Evolutionary conservation across 768 basidiomycete species (phyloP).

Genomic region (Boletus patriciae): DNA sequence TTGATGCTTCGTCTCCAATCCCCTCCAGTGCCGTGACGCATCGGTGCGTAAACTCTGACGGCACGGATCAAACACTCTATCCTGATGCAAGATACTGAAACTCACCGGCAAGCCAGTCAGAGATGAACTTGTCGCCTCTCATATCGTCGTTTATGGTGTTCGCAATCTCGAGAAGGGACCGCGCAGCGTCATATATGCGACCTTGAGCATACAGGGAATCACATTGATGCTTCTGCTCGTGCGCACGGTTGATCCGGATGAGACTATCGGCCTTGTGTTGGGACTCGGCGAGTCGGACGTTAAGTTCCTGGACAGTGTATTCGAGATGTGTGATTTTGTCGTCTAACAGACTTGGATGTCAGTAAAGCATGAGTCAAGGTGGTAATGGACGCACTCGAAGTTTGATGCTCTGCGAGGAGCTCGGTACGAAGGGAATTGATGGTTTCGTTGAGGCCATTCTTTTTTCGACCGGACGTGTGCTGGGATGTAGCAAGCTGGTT

Average conservation of each 20-base stretch:
- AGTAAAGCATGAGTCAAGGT: too few relatives aligned
- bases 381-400: too few relatives aligned
- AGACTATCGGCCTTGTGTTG: neutral
- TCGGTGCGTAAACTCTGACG: slow-evolving; percentile 3
- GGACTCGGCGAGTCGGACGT: neutral
- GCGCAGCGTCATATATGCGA: neutral
- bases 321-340: too few relatives aligned
- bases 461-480: too few relatives aligned
- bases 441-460: too few relatives aligned
- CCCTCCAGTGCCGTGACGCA: neutral
- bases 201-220: neutral
- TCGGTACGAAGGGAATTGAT: too few relatives aligned
- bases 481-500: too few relatives aligned
- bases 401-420: too few relatives aligned
- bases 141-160: neutral
- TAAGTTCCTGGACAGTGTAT: neutral
- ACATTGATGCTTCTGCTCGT: too few relatives aligned
- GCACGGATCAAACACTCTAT: neutral
- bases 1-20: neutral
- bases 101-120: slow-evolving; percentile 11
- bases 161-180: neutral
- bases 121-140: neutral
- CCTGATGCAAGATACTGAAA: neutral
- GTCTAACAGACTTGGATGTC: too few relatives aligned
- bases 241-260: neutral